A percentile compares a stretch with the other conserved stretches of the same genome.
These are phyloP conservation scores for Rhizoctonia solani DNA, from an alignment of 1,284 basidiomycete species.

Conservation along the genomic window DNA sequence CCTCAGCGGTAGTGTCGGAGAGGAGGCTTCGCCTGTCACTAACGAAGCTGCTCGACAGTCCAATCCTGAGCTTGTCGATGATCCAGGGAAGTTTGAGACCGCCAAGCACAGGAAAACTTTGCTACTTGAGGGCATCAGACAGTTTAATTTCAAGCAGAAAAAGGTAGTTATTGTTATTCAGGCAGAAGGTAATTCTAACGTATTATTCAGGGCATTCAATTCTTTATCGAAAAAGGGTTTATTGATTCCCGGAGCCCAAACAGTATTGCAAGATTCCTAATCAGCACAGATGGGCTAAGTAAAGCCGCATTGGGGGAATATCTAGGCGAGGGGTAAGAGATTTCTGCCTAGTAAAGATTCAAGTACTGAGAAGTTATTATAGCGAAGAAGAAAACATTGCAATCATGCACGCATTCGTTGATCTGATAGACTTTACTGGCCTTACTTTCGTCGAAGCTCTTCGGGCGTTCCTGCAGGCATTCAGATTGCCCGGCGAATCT, in stretches of 20 bases:
- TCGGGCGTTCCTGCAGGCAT: slow-evolving; percentile 85
- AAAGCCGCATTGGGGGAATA: slow-evolving; percentile 98
- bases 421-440: slow-evolving; percentile 83
- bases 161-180: slow-evolving; percentile 54
- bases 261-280: slow-evolving; percentile 86
- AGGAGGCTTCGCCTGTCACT: slow-evolving; percentile 39
- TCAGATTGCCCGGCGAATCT: slow-evolving; percentile 92
- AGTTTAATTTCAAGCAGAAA: slow-evolving; percentile 99
- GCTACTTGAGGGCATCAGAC: slow-evolving; percentile 92
- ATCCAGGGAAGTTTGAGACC: slow-evolving; percentile 91
- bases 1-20: slow-evolving; percentile 38
- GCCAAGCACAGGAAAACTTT: slow-evolving; percentile 98
- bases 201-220: slow-evolving; percentile 75
- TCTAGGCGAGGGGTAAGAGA: slow-evolving; percentile 86
- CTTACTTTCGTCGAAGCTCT: slow-evolving; percentile 85
- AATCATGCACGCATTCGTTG: slow-evolving; percentile 96
- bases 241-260: slow-evolving; percentile 75
- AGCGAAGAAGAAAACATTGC: slow-evolving; percentile 87
- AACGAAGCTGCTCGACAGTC: slow-evolving; percentile 44
- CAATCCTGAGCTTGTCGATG: slow-evolving; percentile 81
- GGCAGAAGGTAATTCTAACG: background rate
- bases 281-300: slow-evolving; percentile 89
- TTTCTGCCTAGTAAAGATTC: background rate
- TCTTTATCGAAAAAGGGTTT: slow-evolving; percentile 87
- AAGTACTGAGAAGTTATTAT: slow-evolving; percentile 36